Evolutionary conservation across 192 early-diverging fungal species (phyloP), one percentile per base, ranked within the genome.

Genomic region (Kappamyces sp.): DNA sequence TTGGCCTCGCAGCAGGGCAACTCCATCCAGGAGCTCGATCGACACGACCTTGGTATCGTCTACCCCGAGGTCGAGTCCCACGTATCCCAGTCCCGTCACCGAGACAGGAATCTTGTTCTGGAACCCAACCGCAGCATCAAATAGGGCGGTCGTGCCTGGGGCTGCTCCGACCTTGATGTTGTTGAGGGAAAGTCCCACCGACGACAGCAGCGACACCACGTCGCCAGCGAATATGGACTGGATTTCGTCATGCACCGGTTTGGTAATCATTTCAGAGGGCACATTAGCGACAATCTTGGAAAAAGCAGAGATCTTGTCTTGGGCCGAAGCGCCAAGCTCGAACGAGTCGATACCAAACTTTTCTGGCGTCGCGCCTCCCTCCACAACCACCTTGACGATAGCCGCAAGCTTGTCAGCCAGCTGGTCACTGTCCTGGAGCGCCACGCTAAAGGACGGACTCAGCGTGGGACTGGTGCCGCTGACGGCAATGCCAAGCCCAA

Each of bases 31-130:
- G n/a, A n/a, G n/a, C n/a, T 34, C 51, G 2, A 63, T 2, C 6
- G 10, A 13, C 41, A 60, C 23, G 0, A 64, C 37, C 5, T 36
- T 38, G 5, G 59, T 40, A 7, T 40, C 44, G 51, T 71, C 64
- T 41, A 71, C 55, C 15, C 36, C 64, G 9, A 49, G 34, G 43
- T 9, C 44, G 47, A 61, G 12, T 1, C 41, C 39, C 8, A 66
- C 15, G 61, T 66, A 60, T 43, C 61, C 65, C 38, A 71, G 61
- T 23, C 64, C 64, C 12, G 12, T 48, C 41, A 71, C 51, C n/a
- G 64, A 62, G 50, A 71, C 42, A 37, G 69, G 69, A 40, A 71
- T 47, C 8, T 37, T 58, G 54, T 55, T 66, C 53, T 40, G 41
- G 54, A 71, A 61, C 5, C 32, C 59, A 42, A 43, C 60, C 36